Evolutionary conservation across 1,139 yeast genomes (phyloP).

Genomic region (Saccharomyces hybrid): DNA sequence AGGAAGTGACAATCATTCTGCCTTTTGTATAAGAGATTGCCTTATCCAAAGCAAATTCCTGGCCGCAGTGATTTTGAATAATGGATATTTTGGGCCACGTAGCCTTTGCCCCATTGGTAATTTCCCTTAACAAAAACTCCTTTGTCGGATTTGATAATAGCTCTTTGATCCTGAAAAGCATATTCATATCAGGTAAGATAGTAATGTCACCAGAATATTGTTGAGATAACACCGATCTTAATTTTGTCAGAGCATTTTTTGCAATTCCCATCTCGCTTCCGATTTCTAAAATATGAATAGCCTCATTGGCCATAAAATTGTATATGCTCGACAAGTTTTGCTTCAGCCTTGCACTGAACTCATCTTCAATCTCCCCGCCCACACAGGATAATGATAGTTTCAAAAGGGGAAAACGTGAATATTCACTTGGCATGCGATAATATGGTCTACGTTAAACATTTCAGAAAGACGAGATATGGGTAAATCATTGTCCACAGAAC

Average conservation of each 20-base stretch:
- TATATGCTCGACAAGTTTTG: constrained; percentile 50
- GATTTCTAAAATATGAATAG: constrained; percentile 68
- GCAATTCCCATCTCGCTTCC: constrained; percentile 70
- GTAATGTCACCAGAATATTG: constrained; percentile 91
- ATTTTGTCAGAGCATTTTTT: constrained; percentile 62
- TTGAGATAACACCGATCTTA: constrained; percentile 72
- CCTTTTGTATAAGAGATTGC: constrained; percentile 66
- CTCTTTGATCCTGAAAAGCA: constrained; percentile 49
- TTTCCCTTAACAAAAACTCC: constrained; percentile 61
- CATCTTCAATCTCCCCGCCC: constrained; percentile 63
- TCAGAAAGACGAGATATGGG: constrained; percentile 86
- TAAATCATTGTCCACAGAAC: constrained; percentile 88
- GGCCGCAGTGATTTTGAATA: constrained; percentile 79
- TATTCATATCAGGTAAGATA: constrained; percentile 66
- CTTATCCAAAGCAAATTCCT: constrained; percentile 78
- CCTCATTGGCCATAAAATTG: constrained; percentile 59
- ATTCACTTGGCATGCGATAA: constrained; percentile 92
- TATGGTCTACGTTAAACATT: constrained; percentile 94
- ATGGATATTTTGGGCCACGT: constrained; percentile 88
- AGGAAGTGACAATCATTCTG: constrained; percentile 42
- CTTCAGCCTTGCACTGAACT: constrained; percentile 47
- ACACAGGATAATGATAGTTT: constrained; percentile 58
- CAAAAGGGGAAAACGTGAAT: constrained; percentile 91
- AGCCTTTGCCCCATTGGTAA: constrained; percentile 78
- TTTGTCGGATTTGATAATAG: constrained; percentile 75